These are phyloP conservation scores for Coniferiporia sulphurascens DNA, from an alignment of 1,284 basidiomycete species.

Conservation along the genomic window DNA sequence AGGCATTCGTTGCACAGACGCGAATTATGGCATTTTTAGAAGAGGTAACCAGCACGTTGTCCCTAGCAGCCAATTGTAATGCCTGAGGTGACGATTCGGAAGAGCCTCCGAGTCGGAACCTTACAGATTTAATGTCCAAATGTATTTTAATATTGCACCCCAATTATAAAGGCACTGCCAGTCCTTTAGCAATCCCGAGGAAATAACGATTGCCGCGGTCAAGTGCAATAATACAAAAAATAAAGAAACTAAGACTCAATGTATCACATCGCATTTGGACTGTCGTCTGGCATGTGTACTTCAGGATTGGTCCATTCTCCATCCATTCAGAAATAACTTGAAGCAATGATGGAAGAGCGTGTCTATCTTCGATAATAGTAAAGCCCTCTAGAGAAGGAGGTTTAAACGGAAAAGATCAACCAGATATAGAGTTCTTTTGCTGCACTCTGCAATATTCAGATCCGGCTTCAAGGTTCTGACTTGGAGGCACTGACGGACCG, in stretches of 20 bases:
- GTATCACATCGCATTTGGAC: background rate
- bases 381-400: constrained; percentile 1
- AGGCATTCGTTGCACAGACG: background rate
- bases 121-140: constrained; percentile 5
- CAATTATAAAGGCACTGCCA: constrained; percentile 4
- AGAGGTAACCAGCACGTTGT: constrained; percentile 11
- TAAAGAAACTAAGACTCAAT: background rate
- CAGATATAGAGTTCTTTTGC: constrained; percentile 4
- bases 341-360: background rate
- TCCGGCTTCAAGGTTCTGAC: no score
- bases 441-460: background rate
- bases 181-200: background rate
- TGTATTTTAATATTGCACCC: background rate
- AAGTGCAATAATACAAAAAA: background rate
- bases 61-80: background rate
- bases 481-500: no score
- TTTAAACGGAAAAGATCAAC: background rate
- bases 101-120: background rate
- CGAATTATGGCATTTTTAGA: background rate
- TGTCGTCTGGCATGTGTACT: background rate
- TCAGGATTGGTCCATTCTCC: constrained; percentile 5
- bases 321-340: constrained; percentile 8
- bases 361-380: background rate
- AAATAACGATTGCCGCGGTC: background rate
- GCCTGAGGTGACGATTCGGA: background rate